Evolutionary conservation across 306 rosid species (phyloP).

Genomic region (Medicago lupulina): DNA sequence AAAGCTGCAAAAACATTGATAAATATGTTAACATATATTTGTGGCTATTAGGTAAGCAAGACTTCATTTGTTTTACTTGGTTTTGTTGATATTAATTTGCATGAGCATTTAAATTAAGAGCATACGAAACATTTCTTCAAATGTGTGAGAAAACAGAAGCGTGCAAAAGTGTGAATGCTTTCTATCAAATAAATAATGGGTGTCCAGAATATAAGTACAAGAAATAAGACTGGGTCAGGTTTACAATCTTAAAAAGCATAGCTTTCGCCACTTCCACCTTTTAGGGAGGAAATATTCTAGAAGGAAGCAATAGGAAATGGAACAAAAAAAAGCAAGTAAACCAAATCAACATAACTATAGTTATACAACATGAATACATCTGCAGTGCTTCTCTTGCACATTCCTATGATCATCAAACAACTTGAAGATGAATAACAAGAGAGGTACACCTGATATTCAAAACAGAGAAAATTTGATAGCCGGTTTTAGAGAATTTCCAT

Average conservation of each 20-base stretch:
- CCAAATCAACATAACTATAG: neutral
- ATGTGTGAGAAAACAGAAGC: conserved; percentile 19
- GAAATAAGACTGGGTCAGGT: conserved; percentile 1
- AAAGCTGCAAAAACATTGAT: conserved; percentile 73
- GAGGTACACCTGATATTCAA: neutral
- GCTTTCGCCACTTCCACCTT: neutral
- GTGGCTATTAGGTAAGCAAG: conserved; percentile 23
- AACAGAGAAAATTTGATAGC: neutral
- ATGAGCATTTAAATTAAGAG: conserved; percentile 21
- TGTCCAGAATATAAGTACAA: conserved; percentile 5
- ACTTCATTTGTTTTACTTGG: conserved; percentile 31
- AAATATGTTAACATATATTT: conserved; percentile 27
- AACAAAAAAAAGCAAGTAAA: too few relatives aligned
- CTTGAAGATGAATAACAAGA: neutral
- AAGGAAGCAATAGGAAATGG: neutral
- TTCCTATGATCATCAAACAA: conserved; percentile 33
- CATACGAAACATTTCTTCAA: conserved; percentile 26
- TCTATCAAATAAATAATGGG: conserved; percentile 20
- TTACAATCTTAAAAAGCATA: conserved; percentile 17
- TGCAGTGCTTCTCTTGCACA: conserved; percentile 13
- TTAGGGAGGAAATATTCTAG: neutral
- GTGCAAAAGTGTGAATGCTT: conserved; percentile 15
- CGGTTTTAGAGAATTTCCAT: too few relatives aligned
- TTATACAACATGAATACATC: conserved; percentile 12
- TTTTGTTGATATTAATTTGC: conserved; percentile 10